Conservation (phyloP, 2,329 filamentous ascomycete genomes). For the Helminthosporium solani region DNA sequence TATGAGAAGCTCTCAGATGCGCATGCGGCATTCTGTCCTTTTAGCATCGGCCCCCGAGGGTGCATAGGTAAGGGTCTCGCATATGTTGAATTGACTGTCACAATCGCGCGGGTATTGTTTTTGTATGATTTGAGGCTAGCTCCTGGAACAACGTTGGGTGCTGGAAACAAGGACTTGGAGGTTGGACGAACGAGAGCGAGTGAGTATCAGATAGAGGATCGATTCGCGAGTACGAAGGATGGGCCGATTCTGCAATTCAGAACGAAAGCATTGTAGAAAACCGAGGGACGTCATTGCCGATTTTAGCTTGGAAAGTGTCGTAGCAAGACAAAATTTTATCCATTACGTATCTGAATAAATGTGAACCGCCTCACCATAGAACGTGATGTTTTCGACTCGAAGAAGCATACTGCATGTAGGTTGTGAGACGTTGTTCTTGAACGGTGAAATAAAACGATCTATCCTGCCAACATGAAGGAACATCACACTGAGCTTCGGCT, state of each 20-base stretch:
- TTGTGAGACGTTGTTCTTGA: too few species aligned
- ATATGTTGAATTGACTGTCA: conserved; percentile 66
- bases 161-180: conserved; percentile 33
- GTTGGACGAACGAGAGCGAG: conserved; percentile 31
- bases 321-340: too few species aligned
- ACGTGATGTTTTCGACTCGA: too few species aligned
- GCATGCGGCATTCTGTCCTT: conserved; percentile 72
- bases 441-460: too few species aligned
- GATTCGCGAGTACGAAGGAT: conserved; percentile 72
- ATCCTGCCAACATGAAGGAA: too few species aligned
- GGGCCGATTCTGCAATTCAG: conserved; percentile 65
- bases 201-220: conserved; percentile 72
- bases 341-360: too few species aligned
- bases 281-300: background rate
- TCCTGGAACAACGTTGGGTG: conserved; percentile 36
- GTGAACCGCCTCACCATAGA: too few species aligned
- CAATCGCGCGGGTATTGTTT: conserved; percentile 62
- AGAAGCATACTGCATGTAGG: too few species aligned
- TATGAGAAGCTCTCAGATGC: conserved; percentile 45
- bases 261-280: conserved; percentile 10
- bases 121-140: conserved; percentile 57
- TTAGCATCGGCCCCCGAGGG: conserved; percentile 67
- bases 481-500: too few species aligned
- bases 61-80: conserved; percentile 72
- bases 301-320: too few species aligned